Evolutionary conservation across 2,329 filamentous ascomycete genomes (phyloP).

Genomic region (Xylaria sp.): DNA sequence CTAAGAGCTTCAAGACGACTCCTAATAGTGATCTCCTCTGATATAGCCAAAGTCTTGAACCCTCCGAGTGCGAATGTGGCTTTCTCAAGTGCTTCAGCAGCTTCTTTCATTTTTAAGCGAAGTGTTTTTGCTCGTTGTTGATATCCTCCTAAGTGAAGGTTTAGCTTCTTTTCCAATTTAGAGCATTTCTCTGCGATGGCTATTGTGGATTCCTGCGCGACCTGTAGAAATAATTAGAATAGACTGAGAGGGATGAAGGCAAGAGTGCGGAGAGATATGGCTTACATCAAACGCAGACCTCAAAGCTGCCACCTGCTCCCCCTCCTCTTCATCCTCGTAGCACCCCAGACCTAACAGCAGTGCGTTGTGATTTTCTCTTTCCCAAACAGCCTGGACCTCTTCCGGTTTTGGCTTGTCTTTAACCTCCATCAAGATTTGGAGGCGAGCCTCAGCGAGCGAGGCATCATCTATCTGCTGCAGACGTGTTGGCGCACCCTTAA

Average conservation of each 20-base stretch:
- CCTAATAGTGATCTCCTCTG: slow-evolving; percentile 77
- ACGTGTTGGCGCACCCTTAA: slow-evolving; percentile 64
- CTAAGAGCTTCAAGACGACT: slow-evolving; percentile 75
- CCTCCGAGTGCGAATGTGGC: slow-evolving; percentile 73
- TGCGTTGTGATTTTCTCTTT: slow-evolving; percentile 57
- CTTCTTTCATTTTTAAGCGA: slow-evolving; percentile 77
- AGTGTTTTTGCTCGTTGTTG: slow-evolving; percentile 83
- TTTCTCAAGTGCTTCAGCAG: slow-evolving; percentile 74
- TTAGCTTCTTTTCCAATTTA: slow-evolving; percentile 93
- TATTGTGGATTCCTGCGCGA: slow-evolving; percentile 74
- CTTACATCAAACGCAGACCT: slow-evolving; percentile 75
- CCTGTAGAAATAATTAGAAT: slow-evolving; percentile 48
- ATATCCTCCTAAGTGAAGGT: slow-evolving; percentile 86
- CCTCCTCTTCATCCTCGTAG: slow-evolving; percentile 78
- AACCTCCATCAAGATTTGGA: slow-evolving; percentile 76
- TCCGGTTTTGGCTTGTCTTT: slow-evolving; percentile 55
- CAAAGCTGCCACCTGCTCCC: slow-evolving; percentile 68
- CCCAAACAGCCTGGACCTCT: slow-evolving; percentile 60
- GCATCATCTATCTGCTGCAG: slow-evolving; percentile 73
- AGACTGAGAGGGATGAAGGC: neutral
- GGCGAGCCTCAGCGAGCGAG: slow-evolving; percentile 73
- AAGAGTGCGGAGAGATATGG: slow-evolving; percentile 20
- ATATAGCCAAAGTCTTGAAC: slow-evolving; percentile 76
- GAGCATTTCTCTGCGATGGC: slow-evolving; percentile 78
- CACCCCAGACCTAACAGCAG: slow-evolving; percentile 80